phyloP scores from a whole-genome alignment of 2,329 filamentous ascomycete species.

The Diplodia corticola region DNA sequence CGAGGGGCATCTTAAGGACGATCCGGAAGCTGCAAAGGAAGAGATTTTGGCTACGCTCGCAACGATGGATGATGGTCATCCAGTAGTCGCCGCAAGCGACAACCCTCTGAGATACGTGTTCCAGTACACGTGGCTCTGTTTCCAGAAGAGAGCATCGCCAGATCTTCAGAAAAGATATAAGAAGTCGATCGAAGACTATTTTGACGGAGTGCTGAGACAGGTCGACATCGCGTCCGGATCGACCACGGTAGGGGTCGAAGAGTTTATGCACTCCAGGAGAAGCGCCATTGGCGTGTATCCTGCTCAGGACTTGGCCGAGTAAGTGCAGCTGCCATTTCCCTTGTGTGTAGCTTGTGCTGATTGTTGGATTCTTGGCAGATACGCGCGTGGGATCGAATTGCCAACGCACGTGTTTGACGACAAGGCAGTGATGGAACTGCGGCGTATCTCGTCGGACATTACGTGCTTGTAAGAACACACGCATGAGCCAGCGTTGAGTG shows the following conservation, averaged over 20 bases:
- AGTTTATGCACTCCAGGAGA: constrained; percentile 2
- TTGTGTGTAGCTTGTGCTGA: neutral
- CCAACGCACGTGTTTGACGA: neutral
- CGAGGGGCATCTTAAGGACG: neutral
- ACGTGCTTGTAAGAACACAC: neutral
- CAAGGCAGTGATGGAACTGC: neutral
- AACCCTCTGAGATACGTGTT: neutral
- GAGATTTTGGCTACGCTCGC: neutral
- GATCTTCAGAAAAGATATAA: neutral
- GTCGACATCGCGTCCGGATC: neutral
- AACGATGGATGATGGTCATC: neutral
- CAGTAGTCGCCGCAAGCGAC: neutral
- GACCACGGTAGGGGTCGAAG: neutral
- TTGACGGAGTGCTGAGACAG: neutral
- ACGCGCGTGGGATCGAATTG: neutral
- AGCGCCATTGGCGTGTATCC: neutral
- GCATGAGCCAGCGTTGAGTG: neutral
- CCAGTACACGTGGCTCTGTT: neutral
- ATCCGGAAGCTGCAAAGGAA: neutral
- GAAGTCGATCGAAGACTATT: constrained; percentile 2
- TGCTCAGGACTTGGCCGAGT: neutral
- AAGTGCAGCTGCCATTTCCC: neutral
- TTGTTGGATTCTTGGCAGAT: neutral
- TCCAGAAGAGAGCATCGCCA: neutral
- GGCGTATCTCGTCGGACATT: neutral